These are phyloP conservation scores for Acacia melanoxylon DNA, from an alignment of 306 rosid species.

Conservation along the genomic window DNA sequence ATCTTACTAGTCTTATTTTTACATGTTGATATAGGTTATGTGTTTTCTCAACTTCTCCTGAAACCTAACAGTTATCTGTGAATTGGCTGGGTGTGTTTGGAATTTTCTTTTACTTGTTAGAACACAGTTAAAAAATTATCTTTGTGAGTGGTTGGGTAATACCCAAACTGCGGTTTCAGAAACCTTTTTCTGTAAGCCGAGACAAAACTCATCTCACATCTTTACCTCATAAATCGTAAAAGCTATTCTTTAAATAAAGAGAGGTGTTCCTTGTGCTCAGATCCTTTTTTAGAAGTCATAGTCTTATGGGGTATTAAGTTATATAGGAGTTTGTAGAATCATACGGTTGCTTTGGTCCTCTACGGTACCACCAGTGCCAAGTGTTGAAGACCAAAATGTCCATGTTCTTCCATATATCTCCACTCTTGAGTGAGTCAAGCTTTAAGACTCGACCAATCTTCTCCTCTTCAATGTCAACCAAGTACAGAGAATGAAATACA, in stretches of 20 bases:
- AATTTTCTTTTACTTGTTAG: too few relatives aligned
- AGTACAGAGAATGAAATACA: conserved; percentile 31
- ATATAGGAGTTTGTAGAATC: conserved; percentile 9
- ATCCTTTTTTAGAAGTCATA: neutral
- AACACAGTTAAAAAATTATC: neutral
- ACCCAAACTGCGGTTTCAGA: too few relatives aligned
- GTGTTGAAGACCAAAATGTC: conserved; percentile 73
- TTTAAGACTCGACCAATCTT: conserved; percentile 56
- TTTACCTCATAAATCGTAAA: too few relatives aligned
- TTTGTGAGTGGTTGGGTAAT: too few relatives aligned
- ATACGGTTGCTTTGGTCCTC: conserved; percentile 59
- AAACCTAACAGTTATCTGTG: neutral
- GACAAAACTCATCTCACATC: too few relatives aligned
- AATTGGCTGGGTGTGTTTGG: neutral
- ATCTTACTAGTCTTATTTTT: neutral
- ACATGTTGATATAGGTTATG: neutral
- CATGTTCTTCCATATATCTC: conserved; percentile 57
- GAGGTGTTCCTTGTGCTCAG: neutral
- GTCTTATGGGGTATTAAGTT: neutral
- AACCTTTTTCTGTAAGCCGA: too few relatives aligned
- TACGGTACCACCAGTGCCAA: conserved; percentile 87
- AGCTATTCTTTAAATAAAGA: too few relatives aligned
- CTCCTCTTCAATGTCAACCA: conserved; percentile 69
- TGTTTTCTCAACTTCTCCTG: neutral
- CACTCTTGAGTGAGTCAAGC: conserved; percentile 63